Conservation (phyloP, 1,284 basidiomycete species). For the Sporisorium reilianum region DNA sequence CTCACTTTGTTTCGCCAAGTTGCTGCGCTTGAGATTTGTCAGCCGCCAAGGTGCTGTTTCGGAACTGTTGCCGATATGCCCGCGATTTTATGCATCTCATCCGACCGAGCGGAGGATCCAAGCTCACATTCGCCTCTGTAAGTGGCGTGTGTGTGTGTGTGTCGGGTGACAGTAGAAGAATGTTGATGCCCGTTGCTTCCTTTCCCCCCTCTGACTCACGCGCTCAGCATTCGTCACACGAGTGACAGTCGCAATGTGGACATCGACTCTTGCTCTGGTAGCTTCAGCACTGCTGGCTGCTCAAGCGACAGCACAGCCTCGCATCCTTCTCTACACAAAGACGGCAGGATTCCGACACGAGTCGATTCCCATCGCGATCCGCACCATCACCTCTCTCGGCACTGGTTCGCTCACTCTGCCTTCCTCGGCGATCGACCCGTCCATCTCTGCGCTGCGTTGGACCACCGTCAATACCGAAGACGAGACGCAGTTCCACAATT, state of each 20-base stretch:
- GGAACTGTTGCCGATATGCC: neutral
- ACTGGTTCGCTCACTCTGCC: conserved; percentile 76
- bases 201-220: neutral
- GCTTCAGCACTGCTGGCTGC: conserved; percentile 1
- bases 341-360: conserved; percentile 75
- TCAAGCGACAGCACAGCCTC: conserved; percentile 17
- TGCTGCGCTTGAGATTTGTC: neutral
- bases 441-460: conserved; percentile 40
- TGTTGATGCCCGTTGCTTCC: neutral
- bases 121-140: no score
- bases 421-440: conserved; percentile 32
- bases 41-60: neutral
- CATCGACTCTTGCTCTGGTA: neutral
- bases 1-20: neutral
- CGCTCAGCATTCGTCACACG: no score
- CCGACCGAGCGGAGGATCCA: conserved; percentile 1
- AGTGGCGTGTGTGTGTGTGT: conserved; percentile 3
- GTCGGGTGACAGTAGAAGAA: conserved; percentile 1
- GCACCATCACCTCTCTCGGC: conserved; percentile 74
- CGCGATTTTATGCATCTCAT: conserved; percentile 1
- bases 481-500: conserved; percentile 39
- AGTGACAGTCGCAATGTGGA: conserved; percentile 8
- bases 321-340: conserved; percentile 61
- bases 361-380: conserved; percentile 79
- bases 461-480: conserved; percentile 42